Conservation (phyloP, 116 monocot species). For the Trichopus zeylanicus region DNA sequence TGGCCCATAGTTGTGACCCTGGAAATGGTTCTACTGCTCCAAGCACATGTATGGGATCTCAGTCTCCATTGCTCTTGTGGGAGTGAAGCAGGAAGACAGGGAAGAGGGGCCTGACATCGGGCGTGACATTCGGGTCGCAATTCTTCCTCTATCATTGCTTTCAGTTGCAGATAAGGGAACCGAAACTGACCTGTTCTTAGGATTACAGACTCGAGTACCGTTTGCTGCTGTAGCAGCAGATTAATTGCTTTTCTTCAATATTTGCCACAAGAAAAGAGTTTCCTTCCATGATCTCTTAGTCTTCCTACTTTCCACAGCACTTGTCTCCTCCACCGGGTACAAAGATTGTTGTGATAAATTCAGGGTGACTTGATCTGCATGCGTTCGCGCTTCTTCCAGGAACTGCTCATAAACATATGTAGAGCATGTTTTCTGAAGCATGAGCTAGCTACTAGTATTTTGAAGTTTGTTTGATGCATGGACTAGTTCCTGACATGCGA, state of each 20-base stretch:
- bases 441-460: too few species aligned
- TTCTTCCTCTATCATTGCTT: neutral
- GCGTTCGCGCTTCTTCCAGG: neutral
- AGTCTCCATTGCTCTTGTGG: neutral
- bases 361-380: neutral
- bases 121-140: neutral
- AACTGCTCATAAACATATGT: neutral
- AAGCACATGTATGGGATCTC: neutral
- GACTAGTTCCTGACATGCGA: too few species aligned
- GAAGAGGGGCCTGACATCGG: neutral
- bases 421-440: neutral
- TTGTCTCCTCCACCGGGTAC: neutral
- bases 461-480: too few species aligned
- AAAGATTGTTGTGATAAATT: neutral
- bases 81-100: neutral
- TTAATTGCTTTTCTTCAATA: neutral
- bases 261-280: neutral
- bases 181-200: neutral
- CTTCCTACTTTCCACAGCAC: neutral
- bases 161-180: neutral
- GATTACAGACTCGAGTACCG: neutral
- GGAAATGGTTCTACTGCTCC: neutral
- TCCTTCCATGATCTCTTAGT: slow-evolving; percentile 1
- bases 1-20: neutral
- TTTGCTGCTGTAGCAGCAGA: neutral